phyloP scores from a whole-genome alignment of 2,329 filamentous ascomycete genomes.

The Akanthomyces dipterigenus region DNA sequence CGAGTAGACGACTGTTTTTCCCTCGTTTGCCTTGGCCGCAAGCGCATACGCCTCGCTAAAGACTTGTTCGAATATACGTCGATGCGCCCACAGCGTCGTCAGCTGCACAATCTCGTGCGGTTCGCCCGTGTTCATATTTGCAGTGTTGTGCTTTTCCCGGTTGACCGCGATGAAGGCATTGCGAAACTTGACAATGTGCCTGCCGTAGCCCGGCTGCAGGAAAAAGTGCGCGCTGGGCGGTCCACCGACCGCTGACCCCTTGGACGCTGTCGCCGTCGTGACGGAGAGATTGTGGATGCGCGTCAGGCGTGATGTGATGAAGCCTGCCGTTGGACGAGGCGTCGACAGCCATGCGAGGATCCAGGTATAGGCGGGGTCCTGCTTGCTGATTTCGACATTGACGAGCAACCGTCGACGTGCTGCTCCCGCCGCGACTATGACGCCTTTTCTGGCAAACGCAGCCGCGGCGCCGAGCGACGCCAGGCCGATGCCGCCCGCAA shows the following conservation, averaged over 20 bases:
- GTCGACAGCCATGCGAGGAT: conserved; percentile 90
- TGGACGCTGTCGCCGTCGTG: conserved; percentile 52
- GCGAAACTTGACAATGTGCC: conserved; percentile 79
- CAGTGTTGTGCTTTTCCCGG: conserved; percentile 76
- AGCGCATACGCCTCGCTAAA: conserved; percentile 81
- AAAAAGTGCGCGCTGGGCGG: conserved; percentile 74
- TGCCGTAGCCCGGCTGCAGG: conserved; percentile 84
- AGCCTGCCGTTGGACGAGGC: conserved; percentile 60
- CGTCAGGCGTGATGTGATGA: conserved; percentile 50
- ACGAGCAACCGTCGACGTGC: conserved; percentile 82
- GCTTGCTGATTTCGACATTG: conserved; percentile 90
- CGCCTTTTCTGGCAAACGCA: conserved; percentile 71
- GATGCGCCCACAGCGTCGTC: conserved; percentile 84
- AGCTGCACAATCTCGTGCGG: conserved; percentile 93
- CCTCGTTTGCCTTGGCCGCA: conserved; percentile 73
- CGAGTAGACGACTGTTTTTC: conserved; percentile 88
- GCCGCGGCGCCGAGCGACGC: conserved; percentile 79
- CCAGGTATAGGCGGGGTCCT: conserved; percentile 91
- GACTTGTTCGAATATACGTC: conserved; percentile 82
- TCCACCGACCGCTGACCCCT: conserved; percentile 53
- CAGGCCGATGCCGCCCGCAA: conserved; percentile 76
- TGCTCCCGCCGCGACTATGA: conserved; percentile 64
- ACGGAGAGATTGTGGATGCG: conserved; percentile 55
- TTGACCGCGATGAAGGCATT: conserved; percentile 83
- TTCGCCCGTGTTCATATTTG: conserved; percentile 73